Conservation (phyloP, 176 grass and related monocot genomes). For the Phoenix roebelenii region DNA sequence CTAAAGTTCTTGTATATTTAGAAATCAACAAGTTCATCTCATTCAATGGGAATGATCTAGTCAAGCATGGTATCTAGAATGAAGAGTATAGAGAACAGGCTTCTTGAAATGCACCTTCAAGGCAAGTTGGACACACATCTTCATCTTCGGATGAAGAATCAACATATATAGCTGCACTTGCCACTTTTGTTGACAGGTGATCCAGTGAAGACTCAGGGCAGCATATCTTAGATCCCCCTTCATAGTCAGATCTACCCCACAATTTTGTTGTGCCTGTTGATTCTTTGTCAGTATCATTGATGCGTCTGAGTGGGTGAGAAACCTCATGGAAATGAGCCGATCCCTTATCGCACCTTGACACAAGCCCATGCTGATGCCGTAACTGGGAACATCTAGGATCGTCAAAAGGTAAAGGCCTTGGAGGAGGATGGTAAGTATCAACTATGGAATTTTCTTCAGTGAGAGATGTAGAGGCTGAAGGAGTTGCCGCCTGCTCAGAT, state of each 20-base stretch:
- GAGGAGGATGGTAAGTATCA: constrained; percentile 44
- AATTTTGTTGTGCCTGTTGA: constrained; percentile 19
- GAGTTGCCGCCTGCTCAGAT: constrained; percentile 31
- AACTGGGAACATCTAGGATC: constrained; percentile 43
- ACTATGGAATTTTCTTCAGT: constrained; percentile 18
- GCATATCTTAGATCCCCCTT: too few species aligned
- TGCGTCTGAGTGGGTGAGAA: constrained; percentile 12
- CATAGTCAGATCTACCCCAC: neutral
- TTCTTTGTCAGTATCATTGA: constrained; percentile 18
- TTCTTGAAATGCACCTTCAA: constrained; percentile 50
- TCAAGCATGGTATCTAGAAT: too few species aligned
- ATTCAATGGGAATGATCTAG: too few species aligned
- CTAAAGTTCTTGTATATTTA: too few species aligned
- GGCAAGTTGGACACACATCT: constrained; percentile 68
- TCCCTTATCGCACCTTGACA: constrained; percentile 24
- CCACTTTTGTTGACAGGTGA: constrained; percentile 13
- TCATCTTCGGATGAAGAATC: constrained; percentile 31
- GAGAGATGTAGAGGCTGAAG: constrained; percentile 9
- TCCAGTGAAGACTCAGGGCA: constrained; percentile 21
- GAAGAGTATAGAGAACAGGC: neutral
- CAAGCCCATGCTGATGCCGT: constrained; percentile 1
- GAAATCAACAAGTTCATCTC: too few species aligned
- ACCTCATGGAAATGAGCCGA: constrained; percentile 27
- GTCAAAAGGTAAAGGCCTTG: constrained; percentile 65
- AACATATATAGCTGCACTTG: constrained; percentile 2